Evolutionary conservation across 257 asterid genomes (phyloP), one percentile per base, ranked within the genome.

Genomic region (Fraxinus cuspidata): DNA sequence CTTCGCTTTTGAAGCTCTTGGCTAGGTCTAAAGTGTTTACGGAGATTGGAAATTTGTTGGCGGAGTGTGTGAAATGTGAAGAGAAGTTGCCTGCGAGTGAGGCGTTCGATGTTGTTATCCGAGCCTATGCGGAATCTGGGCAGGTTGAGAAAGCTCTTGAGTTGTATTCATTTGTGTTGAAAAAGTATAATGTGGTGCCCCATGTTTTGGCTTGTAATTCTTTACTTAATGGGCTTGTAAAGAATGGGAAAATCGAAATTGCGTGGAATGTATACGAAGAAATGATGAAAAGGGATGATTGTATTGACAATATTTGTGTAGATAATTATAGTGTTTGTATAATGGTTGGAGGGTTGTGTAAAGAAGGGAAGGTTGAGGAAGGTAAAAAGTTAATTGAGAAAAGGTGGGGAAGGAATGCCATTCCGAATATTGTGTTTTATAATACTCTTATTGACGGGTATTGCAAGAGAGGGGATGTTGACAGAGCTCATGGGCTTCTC

Each of bases 401-500:
- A 73, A 89, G 86, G 74, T 93, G 99, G 97, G 99, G 98, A 71
- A 86, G 78, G 84, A 85, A 85, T 29, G 93, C 97, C 82, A 86
- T 95, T 49, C 99, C 99, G 0, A 88, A 91, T 81, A 71, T 90
- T 49, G 92, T 95, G 81, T 91, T 95, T 74, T 93, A 91, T 60
- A 91, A 93, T 83, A 86, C 79, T 69, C 92, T 95, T 78, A 90
- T 95, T 69, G 93, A 93, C 82, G 99, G 99, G 16, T 90, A 88
- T 81, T 86, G 97, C 83, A 91, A 83, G 89, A 87, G 77, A 66
- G 96, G 94, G 32, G 91, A 93, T 76, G 83, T 85, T 27, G 78
- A 83, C 77, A 87, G 78, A 23, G 99, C 97, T 16, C 80, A 76
- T 53, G 74, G 74, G 31, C 90, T 91, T 72, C 85, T 93, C 53